Conservation (phyloP, 345 rosid genomes). For the Chamaenerion angustifolium region DNA sequence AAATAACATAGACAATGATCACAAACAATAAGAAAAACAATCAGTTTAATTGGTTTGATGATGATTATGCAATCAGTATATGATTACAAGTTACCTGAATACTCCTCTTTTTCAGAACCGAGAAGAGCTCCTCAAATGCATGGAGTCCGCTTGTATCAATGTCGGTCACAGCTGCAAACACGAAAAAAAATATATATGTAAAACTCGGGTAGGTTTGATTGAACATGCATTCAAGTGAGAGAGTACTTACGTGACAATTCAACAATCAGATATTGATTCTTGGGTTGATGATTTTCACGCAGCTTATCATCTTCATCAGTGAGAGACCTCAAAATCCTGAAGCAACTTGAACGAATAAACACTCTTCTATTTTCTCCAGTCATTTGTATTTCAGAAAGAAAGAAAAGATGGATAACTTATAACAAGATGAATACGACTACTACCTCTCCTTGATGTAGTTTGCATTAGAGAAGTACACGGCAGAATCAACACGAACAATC, state of each 20-base stretch:
- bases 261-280: not conserved
- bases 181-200: not conserved
- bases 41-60: not conserved
- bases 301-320: not conserved
- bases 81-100: too few relatives aligned
- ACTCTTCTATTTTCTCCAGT: too few relatives aligned
- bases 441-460: conserved; percentile 24
- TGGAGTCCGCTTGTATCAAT: conserved; percentile 3
- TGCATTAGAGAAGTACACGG: conserved; percentile 21
- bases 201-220: not conserved
- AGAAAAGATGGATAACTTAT: not conserved
- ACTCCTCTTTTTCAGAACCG: conserved; percentile 1
- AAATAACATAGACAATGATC: not conserved
- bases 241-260: conserved; percentile 3
- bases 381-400: too few relatives aligned
- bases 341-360: not conserved
- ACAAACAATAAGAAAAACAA: too few relatives aligned
- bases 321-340: conserved; percentile 3
- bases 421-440: not conserved
- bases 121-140: conserved; percentile 1
- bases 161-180: conserved; percentile 4
- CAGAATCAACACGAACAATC: conserved; percentile 16
- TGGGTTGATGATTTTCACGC: not conserved
- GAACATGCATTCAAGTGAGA: too few relatives aligned
- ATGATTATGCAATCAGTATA: too few relatives aligned